Percentiles rank a stretch among this genome's conserved stretches.
phyloP scores from a whole-genome alignment of 306 rosid genomes.

The Inga laurina region DNA sequence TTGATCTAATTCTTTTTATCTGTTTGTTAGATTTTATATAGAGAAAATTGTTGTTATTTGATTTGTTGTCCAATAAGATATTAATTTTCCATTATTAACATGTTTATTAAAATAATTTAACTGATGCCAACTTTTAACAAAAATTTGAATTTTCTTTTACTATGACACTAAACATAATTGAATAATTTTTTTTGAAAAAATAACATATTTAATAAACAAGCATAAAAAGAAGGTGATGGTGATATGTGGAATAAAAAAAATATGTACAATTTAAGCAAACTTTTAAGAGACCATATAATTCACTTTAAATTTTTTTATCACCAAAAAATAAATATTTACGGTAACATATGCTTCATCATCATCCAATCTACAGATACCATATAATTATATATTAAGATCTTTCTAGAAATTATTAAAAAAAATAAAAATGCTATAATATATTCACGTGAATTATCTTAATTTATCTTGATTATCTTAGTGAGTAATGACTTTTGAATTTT shows the following conservation, averaged over 20 bases:
- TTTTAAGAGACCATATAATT: neutral
- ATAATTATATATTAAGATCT: neutral
- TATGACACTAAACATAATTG: neutral
- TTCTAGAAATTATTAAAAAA: neutral
- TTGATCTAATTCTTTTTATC: neutral
- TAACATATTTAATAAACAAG: neutral
- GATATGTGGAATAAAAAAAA: neutral
- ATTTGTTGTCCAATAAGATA: neutral
- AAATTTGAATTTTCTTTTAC: neutral
- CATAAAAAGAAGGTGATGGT: neutral
- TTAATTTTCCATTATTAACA: neutral
- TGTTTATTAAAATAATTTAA: neutral
- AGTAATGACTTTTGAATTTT: slow-evolving; percentile 7
- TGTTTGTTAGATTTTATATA: neutral
- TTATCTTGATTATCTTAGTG: neutral
- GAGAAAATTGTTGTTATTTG: neutral
- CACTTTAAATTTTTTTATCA: neutral
- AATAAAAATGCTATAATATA: neutral
- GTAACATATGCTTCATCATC: neutral
- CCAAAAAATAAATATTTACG: neutral
- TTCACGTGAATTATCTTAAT: neutral
- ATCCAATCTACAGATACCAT: neutral
- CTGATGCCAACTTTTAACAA: neutral
- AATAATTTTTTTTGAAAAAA: neutral
- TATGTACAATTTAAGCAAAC: neutral